Base-by-base conservation (phyloP, 345 rosid genomes). In the Sonneratia caseolaris region DNA sequence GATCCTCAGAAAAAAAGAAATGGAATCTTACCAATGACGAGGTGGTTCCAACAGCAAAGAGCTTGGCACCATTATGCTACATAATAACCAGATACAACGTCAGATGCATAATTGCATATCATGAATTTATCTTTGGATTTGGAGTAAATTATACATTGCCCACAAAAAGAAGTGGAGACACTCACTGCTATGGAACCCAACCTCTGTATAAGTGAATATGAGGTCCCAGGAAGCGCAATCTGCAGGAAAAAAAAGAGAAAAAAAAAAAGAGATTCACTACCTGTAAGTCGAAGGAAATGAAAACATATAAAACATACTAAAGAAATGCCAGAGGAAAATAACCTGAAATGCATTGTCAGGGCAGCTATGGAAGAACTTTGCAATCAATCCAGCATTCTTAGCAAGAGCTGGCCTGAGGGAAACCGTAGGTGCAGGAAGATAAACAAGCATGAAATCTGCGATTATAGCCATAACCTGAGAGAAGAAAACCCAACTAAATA, bases 331-430 rank as follows among this genome's bases (percentile, higher is more conserved):
- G 4, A 69, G 12, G 35, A 75, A 65, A 45, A 75, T 78, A 78
- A 96, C 99, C 96, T 96, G 98, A 79, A 96, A 96, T 45, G 98
- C 92, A 70, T 90, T 90, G 71, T 88, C 92, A 22, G 96, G 92
- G 77, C 92, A 90, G 70, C 38, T 71, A 38, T 86, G 68, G 75
- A 90, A 90, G 85, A 86, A 90, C 79, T 85, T 86, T 38, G 92
- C 83, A 71, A 88, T 55, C 11, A 85, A 57, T 70, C 92, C 92
- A 27, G 91, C 86, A 48, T 70, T 78, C 75, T 78, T 72, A 24
- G 85, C 80, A 53, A 85, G 84, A 72, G 96, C 86, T 37, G 87
- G 82, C 21, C 87, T 85, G 40, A 88, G 92, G 75, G 92, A 74
- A 19, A 90, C 86, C 0, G 96, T 88, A 8, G 96, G 92, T 73